These are phyloP conservation scores for Phaeosphaeriaceae sp. DNA, from an alignment of 2,329 filamentous ascomycete genomes.

Conservation along the genomic window DNA sequence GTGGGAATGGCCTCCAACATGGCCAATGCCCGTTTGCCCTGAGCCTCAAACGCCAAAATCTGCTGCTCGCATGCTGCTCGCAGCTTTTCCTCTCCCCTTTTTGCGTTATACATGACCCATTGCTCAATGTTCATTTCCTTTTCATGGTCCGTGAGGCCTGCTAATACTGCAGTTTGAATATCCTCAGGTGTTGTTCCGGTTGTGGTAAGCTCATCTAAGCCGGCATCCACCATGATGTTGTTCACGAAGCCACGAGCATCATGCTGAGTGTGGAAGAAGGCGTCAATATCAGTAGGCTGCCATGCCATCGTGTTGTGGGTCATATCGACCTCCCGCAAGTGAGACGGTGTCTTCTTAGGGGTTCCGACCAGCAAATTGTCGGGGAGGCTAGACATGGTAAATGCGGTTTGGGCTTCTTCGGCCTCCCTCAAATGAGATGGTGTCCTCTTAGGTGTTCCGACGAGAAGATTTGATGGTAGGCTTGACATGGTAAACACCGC, in stretches of 20 bases:
- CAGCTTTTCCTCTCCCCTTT: conserved; percentile 78
- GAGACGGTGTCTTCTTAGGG: background rate
- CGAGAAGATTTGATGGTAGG: conserved; percentile 10
- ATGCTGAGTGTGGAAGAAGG: conserved; percentile 60
- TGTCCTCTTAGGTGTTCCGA: conserved; percentile 33
- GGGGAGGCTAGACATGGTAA: conserved; percentile 7
- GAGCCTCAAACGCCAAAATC: conserved; percentile 80
- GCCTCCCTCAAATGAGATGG: conserved; percentile 23
- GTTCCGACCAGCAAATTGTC: background rate
- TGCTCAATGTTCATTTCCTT: conserved; percentile 92
- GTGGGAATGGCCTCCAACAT: conserved; percentile 66
- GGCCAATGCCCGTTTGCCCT: conserved; percentile 79
- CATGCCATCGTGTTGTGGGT: conserved; percentile 58
- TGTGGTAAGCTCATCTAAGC: conserved; percentile 37
- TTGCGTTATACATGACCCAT: conserved; percentile 86
- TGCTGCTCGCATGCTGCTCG: conserved; percentile 82
- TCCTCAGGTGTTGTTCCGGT: conserved; percentile 31
- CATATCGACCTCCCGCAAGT: background rate
- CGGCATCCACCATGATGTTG: conserved; percentile 36
- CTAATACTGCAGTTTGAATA: conserved; percentile 60
- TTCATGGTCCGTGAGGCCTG: conserved; percentile 74
- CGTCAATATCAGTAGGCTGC: conserved; percentile 77
- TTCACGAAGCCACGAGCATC: conserved; percentile 30
- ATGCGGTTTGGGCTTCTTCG: conserved; percentile 3
- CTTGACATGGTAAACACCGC: background rate